Percentiles rank a stretch among this genome's conserved stretches.
Conservation (phyloP, 768 basidiomycete genomes). For the Amanita muscaria region DNA sequence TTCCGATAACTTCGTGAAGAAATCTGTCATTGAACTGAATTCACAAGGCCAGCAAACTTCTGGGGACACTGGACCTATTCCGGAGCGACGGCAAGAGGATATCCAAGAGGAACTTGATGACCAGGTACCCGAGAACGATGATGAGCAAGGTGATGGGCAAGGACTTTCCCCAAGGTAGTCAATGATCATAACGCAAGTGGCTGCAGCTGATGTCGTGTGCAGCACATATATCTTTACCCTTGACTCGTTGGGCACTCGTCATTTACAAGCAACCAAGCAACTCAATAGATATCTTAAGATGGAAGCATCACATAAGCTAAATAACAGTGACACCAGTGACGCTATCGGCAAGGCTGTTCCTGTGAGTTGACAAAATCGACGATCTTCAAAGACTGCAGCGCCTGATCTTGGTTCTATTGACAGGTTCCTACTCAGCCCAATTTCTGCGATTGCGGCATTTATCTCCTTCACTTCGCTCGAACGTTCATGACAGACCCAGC, state of each 20-base stretch:
- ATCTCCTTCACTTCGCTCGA: slow-evolving; percentile 78
- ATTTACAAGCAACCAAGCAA: slow-evolving; percentile 52
- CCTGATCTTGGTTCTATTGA: neutral
- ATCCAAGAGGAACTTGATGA: neutral
- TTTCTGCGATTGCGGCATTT: slow-evolving; percentile 88
- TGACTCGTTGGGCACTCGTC: slow-evolving; percentile 78
- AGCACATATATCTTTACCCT: slow-evolving; percentile 83
- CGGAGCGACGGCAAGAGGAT: neutral
- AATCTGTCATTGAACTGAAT: neutral
- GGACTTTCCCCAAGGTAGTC: neutral
- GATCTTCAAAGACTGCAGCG: too few species aligned
- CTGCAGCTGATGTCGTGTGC: neutral
- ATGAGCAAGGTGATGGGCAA: neutral
- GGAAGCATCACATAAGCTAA: slow-evolving; percentile 73
- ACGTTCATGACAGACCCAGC: slow-evolving; percentile 63
- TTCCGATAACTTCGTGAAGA: neutral
- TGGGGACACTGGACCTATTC: neutral
- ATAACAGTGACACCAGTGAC: slow-evolving; percentile 26
- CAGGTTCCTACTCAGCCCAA: slow-evolving; percentile 89
- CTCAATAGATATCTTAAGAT: slow-evolving; percentile 59
- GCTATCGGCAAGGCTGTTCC: slow-evolving; percentile 41
- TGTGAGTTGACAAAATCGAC: too few species aligned
- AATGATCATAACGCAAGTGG: neutral
- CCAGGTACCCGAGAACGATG: neutral
- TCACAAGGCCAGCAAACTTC: neutral